These are phyloP conservation scores for Candolleomyces aberdarensis DNA, from an alignment of 768 basidiomycete genomes.

Conservation along the genomic window DNA sequence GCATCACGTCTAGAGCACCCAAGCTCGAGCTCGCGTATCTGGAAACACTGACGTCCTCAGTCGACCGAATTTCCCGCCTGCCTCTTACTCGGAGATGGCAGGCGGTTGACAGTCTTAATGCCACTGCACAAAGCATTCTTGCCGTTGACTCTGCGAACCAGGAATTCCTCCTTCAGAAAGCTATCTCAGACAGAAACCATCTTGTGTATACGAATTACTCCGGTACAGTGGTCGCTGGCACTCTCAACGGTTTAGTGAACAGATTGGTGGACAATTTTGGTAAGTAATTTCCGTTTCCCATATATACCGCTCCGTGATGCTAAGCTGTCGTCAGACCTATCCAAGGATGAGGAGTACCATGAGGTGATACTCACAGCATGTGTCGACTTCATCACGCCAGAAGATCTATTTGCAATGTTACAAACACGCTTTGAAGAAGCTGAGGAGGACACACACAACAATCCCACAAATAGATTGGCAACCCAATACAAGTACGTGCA, in stretches of 20 bases:
- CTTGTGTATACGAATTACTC: conserved; percentile 23
- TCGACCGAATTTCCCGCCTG: neutral
- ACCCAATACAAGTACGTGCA: conserved; percentile 35
- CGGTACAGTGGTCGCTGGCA: conserved; percentile 36
- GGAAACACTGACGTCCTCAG: neutral
- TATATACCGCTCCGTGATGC: neutral
- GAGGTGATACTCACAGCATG: conserved; percentile 41
- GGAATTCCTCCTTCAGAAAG: conserved; percentile 17
- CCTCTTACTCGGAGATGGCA: neutral
- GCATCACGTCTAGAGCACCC: neutral
- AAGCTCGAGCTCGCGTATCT: neutral
- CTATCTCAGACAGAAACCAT: conserved; percentile 20
- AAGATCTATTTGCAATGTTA: conserved; percentile 37
- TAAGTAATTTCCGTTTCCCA: conserved; percentile 15
- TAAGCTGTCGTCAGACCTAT: conserved; percentile 20
- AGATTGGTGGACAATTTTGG: conserved; percentile 34
- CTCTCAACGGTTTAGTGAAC: conserved; percentile 40
- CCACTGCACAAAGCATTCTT: conserved; percentile 12
- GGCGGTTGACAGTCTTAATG: neutral
- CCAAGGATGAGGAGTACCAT: conserved; percentile 33
- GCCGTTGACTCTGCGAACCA: conserved; percentile 19
- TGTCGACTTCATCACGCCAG: conserved; percentile 39
- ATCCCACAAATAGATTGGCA: conserved; percentile 24
- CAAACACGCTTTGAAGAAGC: conserved; percentile 36
- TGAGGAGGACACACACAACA: conserved; percentile 15